Evolutionary conservation across 768 basidiomycete species (phyloP).

Genomic region (Boletus huronensis): DNA sequence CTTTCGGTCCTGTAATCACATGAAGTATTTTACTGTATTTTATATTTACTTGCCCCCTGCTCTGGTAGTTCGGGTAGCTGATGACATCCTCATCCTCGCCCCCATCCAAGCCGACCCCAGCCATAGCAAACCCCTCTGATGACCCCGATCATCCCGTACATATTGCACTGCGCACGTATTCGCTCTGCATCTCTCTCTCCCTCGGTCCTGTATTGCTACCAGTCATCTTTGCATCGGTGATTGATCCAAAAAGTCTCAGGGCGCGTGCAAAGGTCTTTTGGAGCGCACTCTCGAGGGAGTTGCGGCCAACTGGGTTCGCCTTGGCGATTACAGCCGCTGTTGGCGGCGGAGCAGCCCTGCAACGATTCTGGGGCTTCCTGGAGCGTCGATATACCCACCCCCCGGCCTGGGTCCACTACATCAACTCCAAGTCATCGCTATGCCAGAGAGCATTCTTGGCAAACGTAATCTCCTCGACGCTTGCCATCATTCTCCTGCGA

Average conservation of each 20-base stretch:
- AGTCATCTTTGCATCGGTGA: constrained; percentile 38
- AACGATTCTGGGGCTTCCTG: constrained; percentile 39
- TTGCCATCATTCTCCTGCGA: constrained; percentile 59
- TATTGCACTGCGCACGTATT: constrained; percentile 64
- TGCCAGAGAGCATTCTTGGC: constrained; percentile 55
- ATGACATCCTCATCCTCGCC: constrained; percentile 7
- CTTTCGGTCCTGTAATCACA: neutral
- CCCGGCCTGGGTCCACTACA: neutral
- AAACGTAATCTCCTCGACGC: constrained; percentile 51
- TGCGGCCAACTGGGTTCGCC: constrained; percentile 63
- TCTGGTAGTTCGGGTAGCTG: neutral
- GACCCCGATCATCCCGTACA: constrained; percentile 51
- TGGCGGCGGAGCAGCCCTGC: constrained; percentile 59
- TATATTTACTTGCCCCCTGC: neutral
- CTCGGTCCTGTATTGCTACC: constrained; percentile 65
- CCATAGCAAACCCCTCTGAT: constrained; percentile 17
- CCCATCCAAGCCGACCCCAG: neutral
- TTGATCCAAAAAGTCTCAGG: constrained; percentile 25
- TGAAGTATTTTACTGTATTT: neutral
- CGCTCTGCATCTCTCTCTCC: constrained; percentile 58
- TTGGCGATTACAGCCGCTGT: constrained; percentile 61
- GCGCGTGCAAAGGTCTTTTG: constrained; percentile 7
- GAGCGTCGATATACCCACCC: constrained; percentile 1
- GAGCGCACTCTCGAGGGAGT: constrained; percentile 51
- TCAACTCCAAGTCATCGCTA: constrained; percentile 31